Evolutionary conservation across 805 yeast genomes (phyloP).

Genomic region (Metschnikowia corniflorae): DNA sequence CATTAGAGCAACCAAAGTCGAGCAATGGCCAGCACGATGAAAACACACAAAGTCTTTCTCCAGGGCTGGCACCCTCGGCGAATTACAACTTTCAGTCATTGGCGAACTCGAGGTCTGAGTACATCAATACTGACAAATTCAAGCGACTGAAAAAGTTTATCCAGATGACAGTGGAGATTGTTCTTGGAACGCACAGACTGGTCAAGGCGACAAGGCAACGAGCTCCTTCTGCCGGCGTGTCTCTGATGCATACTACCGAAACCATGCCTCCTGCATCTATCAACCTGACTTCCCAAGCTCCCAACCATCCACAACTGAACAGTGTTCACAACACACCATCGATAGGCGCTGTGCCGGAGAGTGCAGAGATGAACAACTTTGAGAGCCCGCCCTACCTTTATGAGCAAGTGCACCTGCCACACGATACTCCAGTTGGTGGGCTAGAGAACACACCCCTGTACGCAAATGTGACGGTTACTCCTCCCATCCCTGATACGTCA

Average conservation of each 20-base stretch:
- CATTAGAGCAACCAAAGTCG: constrained; percentile 16
- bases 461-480: constrained; percentile 17
- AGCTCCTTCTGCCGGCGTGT: not conserved
- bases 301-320: not conserved
- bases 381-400: constrained; percentile 29
- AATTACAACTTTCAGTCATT: constrained; percentile 23
- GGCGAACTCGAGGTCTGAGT: constrained; percentile 33
- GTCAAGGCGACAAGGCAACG: constrained; percentile 3
- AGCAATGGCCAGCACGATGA: constrained; percentile 10
- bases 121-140: constrained; percentile 75
- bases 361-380: constrained; percentile 16
- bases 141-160: constrained; percentile 74
- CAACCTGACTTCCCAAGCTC: not conserved
- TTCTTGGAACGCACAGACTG: constrained; percentile 75
- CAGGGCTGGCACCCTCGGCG: constrained; percentile 9
- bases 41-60: constrained; percentile 8
- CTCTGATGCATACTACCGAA: not conserved
- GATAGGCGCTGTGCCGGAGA: constrained; percentile 11
- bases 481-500: constrained; percentile 12
- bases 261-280: constrained; percentile 1
- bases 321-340: not conserved
- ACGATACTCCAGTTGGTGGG: constrained; percentile 1
- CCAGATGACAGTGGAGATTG: constrained; percentile 74
- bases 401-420: constrained; percentile 1
- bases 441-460: constrained; percentile 23